These are phyloP conservation scores for Ceratorhiza oryzae-sativae DNA, from an alignment of 1,284 basidiomycete genomes.

Conservation along the genomic window DNA sequence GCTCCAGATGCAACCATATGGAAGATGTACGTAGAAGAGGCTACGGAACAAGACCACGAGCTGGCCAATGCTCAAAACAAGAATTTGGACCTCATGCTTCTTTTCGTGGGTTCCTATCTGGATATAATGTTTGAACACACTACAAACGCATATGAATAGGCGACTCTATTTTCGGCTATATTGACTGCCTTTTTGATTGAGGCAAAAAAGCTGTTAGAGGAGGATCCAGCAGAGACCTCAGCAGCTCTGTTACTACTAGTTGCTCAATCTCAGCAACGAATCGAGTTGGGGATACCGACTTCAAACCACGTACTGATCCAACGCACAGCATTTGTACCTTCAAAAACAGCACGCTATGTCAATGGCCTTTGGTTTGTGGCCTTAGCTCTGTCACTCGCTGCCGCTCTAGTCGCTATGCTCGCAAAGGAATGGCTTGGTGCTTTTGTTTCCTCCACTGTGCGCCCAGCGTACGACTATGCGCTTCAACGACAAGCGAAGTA, in stretches of 20 bases:
- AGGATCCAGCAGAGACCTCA: not conserved
- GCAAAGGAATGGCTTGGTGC: conserved; percentile 34
- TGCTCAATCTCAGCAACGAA: conserved; percentile 4
- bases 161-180: conserved; percentile 31
- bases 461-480: not conserved
- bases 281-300: not conserved
- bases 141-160: not conserved
- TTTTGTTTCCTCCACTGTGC: conserved; percentile 1
- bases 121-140: no score
- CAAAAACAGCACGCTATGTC: not conserved
- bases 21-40: conserved; percentile 21
- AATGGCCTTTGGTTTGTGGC: conserved; percentile 36
- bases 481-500: conserved; percentile 19
- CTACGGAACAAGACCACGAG: conserved; percentile 15
- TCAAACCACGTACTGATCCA: not conserved
- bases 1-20: conserved; percentile 22
- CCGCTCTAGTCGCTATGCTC: conserved; percentile 30
- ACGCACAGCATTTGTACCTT: not conserved
- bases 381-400: conserved; percentile 27
- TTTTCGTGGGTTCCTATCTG: conserved; percentile 6
- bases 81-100: conserved; percentile 16
- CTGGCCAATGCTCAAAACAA: conserved; percentile 16
- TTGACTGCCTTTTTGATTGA: conserved; percentile 32
- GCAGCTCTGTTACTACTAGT: conserved; percentile 15
- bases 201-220: conserved; percentile 13